A percentile compares a stretch with the other conserved stretches of the same genome.
Evolutionary conservation across 257 asterid species (phyloP).

Genomic region (Solanum clarkiae): DNA sequence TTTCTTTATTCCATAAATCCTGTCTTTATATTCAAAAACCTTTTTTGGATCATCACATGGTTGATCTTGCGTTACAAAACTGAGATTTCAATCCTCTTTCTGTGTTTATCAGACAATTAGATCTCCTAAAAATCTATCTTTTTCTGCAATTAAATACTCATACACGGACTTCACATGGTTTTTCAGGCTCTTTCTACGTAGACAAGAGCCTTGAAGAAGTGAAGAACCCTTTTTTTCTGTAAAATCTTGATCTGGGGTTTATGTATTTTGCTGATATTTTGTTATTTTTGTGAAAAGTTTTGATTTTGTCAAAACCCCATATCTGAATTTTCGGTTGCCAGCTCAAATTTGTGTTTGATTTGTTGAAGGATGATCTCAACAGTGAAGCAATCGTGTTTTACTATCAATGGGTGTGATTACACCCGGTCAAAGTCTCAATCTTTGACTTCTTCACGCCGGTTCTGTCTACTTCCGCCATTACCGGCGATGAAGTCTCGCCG

Average conservation of each 20-base stretch:
- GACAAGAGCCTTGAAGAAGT: neutral
- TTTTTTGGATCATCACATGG: neutral
- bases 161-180: neutral
- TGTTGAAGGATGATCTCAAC: slow-evolving; percentile 51
- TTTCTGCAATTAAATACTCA: neutral
- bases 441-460: slow-evolving; percentile 1
- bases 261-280: neutral
- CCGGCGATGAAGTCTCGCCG: slow-evolving; percentile 11
- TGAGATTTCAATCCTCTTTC: neutral
- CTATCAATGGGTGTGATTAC: slow-evolving; percentile 25
- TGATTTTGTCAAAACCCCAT: neutral
- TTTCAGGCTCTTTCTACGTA: neutral
- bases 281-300: neutral
- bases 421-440: slow-evolving; percentile 14
- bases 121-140: neutral
- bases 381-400: slow-evolving; percentile 27
- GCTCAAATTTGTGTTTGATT: neutral
- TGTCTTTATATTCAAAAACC: no score
- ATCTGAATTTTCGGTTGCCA: neutral
- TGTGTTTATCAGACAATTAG: neutral
- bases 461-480: slow-evolving; percentile 15
- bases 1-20: neutral
- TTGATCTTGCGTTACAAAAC: neutral
- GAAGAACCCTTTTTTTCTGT: neutral
- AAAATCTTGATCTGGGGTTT: slow-evolving; percentile 3